Base-by-base conservation (phyloP, 495 filamentous ascomycete genomes). In the Trichoderma orchidacearum region DNA sequence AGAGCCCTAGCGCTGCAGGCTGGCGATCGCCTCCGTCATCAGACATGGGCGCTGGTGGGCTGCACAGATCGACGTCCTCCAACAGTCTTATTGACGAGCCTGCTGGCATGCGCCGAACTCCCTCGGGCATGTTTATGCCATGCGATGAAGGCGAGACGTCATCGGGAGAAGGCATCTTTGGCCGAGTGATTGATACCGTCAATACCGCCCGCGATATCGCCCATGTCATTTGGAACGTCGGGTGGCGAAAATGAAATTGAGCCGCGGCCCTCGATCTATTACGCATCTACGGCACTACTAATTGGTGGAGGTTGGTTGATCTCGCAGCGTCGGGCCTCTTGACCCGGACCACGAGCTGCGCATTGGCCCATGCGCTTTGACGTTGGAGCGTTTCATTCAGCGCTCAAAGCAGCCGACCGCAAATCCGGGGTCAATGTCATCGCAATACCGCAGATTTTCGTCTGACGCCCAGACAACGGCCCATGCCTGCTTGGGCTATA, bases 161-260 rank as follows among this genome's bases (percentile, higher is more conserved):
- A 29, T 76, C 80, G 21, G 70, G 64, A 52, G 71, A 69, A 59
- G 72, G 75, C 58, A 71, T 97, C 32, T 80, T 96, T 60, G 87
- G 89, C 57, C 80, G 84, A 60, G 85, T 96, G 23, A 83, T 93
- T 64, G 89, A 97, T 67, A 93, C 90, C 38, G 88, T 98, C 63
- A 96, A 98, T 73, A 97, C 92, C 7, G 91, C 92, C 41, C 85
- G 84, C 61, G 93, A 98, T 62, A 98, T 98, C 62, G 90, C 86
- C 34, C 89, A 95, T 73, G 90, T 97, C 34, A 89, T 97, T 60
- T 95, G 90, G 91, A 98, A 98, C 66, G 93, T 97, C 55, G 92
- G 92, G 32, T 96, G 92, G 93, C 81, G 87, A 61, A 77, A 81
- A 60, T 90, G 64, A 85, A 56, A n/a, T n/a, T n/a, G n/a, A 48